These are phyloP conservation scores for Haemoproteus tartakovskyi DNA, from an alignment of 169 alveolate genomes.

Conservation along the genomic window DNA sequence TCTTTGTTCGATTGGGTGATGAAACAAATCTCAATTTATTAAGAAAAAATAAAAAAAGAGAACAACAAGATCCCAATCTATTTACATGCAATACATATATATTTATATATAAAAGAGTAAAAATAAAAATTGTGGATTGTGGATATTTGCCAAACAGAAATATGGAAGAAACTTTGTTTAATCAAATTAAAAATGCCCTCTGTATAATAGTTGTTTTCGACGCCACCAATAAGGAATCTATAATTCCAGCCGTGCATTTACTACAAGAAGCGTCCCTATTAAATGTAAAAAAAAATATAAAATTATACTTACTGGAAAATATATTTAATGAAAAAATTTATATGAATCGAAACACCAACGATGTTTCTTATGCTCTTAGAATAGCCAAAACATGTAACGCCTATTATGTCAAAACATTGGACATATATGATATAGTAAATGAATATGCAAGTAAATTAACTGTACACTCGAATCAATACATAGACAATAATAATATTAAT, in stretches of 20 bases:
- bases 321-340: constrained; percentile 53
- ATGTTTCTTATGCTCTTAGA: constrained; percentile 26
- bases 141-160: constrained; percentile 6
- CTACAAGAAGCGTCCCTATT: constrained; percentile 59
- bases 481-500: not conserved
- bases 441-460: not conserved
- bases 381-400: constrained; percentile 54
- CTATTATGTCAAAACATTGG: constrained; percentile 21
- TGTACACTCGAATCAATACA: not conserved
- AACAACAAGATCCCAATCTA: not conserved
- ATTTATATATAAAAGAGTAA: not conserved
- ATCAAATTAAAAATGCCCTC: constrained; percentile 15
- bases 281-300: constrained; percentile 34
- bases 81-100: constrained; percentile 11
- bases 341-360: constrained; percentile 6
- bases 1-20: constrained; percentile 55
- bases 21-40: constrained; percentile 21
- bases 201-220: constrained; percentile 48
- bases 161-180: constrained; percentile 29
- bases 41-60: constrained; percentile 40
- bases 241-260: constrained; percentile 40
- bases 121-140: constrained; percentile 46
- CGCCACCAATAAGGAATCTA: constrained; percentile 29
- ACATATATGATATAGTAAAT: constrained; percentile 45
- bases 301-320: constrained; percentile 23